Evolutionary conservation across 1,139 yeast species (phyloP).

Genomic region (Lodderomyces elongisporus): DNA sequence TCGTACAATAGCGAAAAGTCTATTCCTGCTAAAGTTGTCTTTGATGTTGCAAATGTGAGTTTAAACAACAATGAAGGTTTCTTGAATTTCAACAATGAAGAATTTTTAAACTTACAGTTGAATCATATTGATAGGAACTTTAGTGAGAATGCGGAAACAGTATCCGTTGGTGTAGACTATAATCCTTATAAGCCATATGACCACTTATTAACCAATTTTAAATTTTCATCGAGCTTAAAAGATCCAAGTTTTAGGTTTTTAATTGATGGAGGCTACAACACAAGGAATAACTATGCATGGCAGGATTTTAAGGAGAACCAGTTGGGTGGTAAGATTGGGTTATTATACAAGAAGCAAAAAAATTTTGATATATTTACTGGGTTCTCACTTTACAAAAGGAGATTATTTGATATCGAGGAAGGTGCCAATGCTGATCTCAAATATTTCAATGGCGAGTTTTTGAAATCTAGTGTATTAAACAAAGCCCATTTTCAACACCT

Average conservation of each 20-base stretch:
- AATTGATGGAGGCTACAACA: slow-evolving; percentile 29
- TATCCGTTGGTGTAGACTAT: slow-evolving; percentile 38
- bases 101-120: slow-evolving; percentile 34
- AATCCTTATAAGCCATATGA: slow-evolving; percentile 46
- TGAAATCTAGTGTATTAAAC: slow-evolving; percentile 33
- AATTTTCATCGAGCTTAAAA: slow-evolving; percentile 32
- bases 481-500: slow-evolving; percentile 21
- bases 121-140: slow-evolving; percentile 43
- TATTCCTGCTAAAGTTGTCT: slow-evolving; percentile 34
- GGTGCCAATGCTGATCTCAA: slow-evolving; percentile 32
- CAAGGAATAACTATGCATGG: slow-evolving; percentile 16
- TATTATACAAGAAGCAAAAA: slow-evolving; percentile 25
- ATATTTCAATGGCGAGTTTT: slow-evolving; percentile 28
- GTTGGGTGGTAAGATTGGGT: slow-evolving; percentile 42
- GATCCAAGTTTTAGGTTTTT: slow-evolving; percentile 39
- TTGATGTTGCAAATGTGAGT: slow-evolving; percentile 31
- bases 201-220: slow-evolving; percentile 33
- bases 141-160: slow-evolving; percentile 40
- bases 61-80: slow-evolving; percentile 26
- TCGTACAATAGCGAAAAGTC: slow-evolving; percentile 29
- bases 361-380: slow-evolving; percentile 34
- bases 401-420: slow-evolving; percentile 39
- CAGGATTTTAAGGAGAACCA: too few species aligned
- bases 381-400: slow-evolving; percentile 37
- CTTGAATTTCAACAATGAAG: slow-evolving; percentile 19